Base-by-base conservation (phyloP, 225 moss, liverwort and hornwort species). In the Straminergon stramineum region DNA sequence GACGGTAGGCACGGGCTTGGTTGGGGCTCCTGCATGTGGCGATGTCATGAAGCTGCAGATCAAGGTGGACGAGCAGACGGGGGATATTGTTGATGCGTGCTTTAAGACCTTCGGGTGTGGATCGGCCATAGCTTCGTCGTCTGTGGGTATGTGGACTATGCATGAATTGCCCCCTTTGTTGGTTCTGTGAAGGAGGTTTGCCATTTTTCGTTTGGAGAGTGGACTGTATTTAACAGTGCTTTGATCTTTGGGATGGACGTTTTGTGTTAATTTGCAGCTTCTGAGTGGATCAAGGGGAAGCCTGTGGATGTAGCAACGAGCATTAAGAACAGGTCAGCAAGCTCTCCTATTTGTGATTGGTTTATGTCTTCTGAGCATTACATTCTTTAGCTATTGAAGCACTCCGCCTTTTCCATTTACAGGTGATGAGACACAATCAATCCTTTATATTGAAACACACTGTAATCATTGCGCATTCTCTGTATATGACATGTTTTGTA, bases 31-130 rank as follows among this genome's bases (percentile, higher is more conserved):
- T 39, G 98, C 98, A 15, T 99, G 98, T 90, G 98, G 98, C 57
- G 98, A 99, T 88, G 98, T 99, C 45, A 99, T 99, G 98, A 99
- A 99, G 91, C 94, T 99, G 88, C 98, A 99, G 94, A 99, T 99
- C 67, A 97, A 96, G 90, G 98, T 99, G 87, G 98, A 99, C 83
- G 97, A 97, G 37, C 69, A 93, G 90, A 95, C 94, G 5, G 98
- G 98, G 43, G 96, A 97, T 39, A 96, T 99, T 52, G 90, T 96
- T 30, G 98, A 99, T 75, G 96, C 98, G 39, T 99, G 98, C 93
- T 99, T 99, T 75, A 99, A 99, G 93, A 99, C 98, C 70, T 99
- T 99, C 57, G 98, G 98, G 31, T 99, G 98, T 85, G 98, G 98
- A 63, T 99, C 98, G 17, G 98, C 98, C 87, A 99, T 99, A 65